Percentiles rank a stretch among this genome's conserved stretches.
Evolutionary conservation across 176 grass and related monocot genomes (phyloP).

Genomic region (Ensete ventricosum): DNA sequence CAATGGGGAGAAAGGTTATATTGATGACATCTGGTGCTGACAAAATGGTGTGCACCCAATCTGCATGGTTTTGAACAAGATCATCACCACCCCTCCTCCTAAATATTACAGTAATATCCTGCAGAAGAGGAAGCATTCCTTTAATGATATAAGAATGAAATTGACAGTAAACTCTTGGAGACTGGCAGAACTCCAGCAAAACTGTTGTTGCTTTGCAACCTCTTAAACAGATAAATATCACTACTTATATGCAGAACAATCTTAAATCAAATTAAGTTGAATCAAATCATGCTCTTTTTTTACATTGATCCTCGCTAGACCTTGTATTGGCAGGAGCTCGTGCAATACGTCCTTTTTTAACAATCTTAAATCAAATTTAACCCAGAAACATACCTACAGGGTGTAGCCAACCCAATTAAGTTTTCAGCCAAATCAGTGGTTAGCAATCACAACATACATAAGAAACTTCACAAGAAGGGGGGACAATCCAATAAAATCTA

Average conservation of each 20-base stretch:
- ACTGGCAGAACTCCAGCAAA: background rate
- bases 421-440: background rate
- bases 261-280: too few species aligned
- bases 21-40: slow-evolving; percentile 92
- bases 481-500: background rate
- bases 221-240: too few species aligned
- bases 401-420: background rate
- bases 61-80: slow-evolving; percentile 81
- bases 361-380: too few species aligned
- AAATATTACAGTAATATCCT: slow-evolving; percentile 99
- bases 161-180: background rate
- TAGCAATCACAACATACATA: background rate
- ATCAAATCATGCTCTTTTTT: too few species aligned
- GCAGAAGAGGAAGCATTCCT: slow-evolving; percentile 14
- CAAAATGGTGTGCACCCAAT: slow-evolving; percentile 64
- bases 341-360: too few species aligned
- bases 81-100: slow-evolving; percentile 93
- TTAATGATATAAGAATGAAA: background rate
- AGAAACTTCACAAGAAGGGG: background rate
- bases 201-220: background rate
- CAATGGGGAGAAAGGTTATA: slow-evolving; percentile 82
- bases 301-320: too few species aligned
- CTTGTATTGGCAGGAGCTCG: too few species aligned
- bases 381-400: background rate
- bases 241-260: too few species aligned